phyloP scores from a whole-genome alignment of 2,329 filamentous ascomycete genomes.

The Aspergillus felis region DNA sequence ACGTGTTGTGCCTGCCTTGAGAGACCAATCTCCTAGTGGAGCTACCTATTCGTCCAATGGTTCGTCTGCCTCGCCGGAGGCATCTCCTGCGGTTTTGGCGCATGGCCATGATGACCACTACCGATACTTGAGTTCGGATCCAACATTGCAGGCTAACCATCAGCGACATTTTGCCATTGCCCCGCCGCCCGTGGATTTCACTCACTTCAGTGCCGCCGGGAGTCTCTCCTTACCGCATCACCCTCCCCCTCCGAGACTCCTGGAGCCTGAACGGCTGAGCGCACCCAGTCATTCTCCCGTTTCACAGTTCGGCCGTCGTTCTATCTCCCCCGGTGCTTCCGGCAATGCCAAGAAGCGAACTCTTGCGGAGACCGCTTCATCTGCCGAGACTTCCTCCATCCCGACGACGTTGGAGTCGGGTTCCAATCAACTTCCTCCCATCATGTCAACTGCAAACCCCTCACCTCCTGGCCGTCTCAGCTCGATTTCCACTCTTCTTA shows the following conservation, averaged over 20 bases:
- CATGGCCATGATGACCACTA: constrained; percentile 29
- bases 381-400: constrained; percentile 23
- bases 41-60: constrained; percentile 39
- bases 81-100: constrained; percentile 31
- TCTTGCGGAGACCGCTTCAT: constrained; percentile 29
- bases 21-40: constrained; percentile 43
- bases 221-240: constrained; percentile 30
- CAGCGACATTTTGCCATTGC: constrained; percentile 31
- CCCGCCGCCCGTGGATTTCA: constrained; percentile 50
- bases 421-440: constrained; percentile 37
- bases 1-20: constrained; percentile 78
- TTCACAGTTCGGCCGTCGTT: constrained; percentile 29
- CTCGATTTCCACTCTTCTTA: constrained; percentile 73
- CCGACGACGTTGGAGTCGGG: constrained; percentile 30
- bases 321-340: constrained; percentile 27
- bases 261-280: constrained; percentile 29
- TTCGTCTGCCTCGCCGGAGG: constrained; percentile 42
- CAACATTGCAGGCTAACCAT: constrained; percentile 33
- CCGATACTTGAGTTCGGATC: constrained; percentile 31
- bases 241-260: constrained; percentile 25
- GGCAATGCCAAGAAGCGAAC: constrained; percentile 35
- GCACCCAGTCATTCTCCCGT: constrained; percentile 22
- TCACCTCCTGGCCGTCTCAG: constrained; percentile 59
- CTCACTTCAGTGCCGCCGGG: constrained; percentile 37
- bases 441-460: constrained; percentile 33